Conservation (phyloP, 768 basidiomycete genomes). For the Phallus indusiatus region DNA sequence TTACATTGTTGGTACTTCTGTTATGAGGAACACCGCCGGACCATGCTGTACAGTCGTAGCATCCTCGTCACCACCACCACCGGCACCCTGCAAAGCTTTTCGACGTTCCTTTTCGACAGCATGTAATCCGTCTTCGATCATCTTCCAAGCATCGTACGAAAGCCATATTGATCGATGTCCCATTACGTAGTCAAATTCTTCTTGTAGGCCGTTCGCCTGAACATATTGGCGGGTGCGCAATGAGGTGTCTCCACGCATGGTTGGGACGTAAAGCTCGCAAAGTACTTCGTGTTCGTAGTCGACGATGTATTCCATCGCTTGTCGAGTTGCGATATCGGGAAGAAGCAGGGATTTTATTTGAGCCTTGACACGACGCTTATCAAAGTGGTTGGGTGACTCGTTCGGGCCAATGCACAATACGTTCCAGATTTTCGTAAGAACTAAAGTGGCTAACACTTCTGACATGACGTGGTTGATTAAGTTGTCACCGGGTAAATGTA, state of each 20-base stretch:
- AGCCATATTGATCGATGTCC: too few relatives aligned
- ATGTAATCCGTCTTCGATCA: too few relatives aligned
- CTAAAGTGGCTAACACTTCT: conserved; percentile 54
- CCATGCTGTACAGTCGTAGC: conserved; percentile 39
- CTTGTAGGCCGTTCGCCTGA: conserved; percentile 65
- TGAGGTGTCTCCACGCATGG: too few relatives aligned
- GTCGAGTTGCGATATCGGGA: conserved; percentile 57
- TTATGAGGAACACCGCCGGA: conserved; percentile 21
- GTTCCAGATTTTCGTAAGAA: conserved; percentile 60
- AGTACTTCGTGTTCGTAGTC: conserved; percentile 55
- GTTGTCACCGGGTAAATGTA: conserved; percentile 63
- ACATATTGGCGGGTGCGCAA: conserved; percentile 72
- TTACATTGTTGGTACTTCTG: conserved; percentile 61
- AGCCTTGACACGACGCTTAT: conserved; percentile 76
- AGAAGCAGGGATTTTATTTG: conserved; percentile 71
- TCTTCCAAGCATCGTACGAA: too few relatives aligned
- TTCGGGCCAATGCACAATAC: conserved; percentile 82
- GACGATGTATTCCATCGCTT: conserved; percentile 57
- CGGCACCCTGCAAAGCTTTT: conserved; percentile 41
- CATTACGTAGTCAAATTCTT: conserved; percentile 60
- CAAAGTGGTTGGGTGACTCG: conserved; percentile 85
- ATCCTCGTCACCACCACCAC: conserved; percentile 53
- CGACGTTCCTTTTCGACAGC: conserved; percentile 52
- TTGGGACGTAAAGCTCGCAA: conserved; percentile 72
- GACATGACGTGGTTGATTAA: conserved; percentile 68